Evolutionary conservation across 2,329 filamentous ascomycete genomes (phyloP).

Genomic region (Colletotrichum echinochloae): DNA sequence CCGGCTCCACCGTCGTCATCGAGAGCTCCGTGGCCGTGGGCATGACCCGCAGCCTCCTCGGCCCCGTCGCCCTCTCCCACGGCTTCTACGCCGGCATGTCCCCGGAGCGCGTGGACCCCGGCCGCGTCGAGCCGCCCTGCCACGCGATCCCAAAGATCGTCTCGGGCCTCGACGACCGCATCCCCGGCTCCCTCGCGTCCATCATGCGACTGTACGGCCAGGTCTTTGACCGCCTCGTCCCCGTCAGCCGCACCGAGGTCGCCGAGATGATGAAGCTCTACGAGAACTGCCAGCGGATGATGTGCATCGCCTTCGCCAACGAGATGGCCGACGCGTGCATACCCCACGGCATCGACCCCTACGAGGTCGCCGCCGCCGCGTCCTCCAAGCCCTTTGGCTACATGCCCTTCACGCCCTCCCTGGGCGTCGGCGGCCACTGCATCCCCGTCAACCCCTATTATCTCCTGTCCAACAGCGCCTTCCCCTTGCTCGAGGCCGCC

Average conservation of each 20-base stretch:
- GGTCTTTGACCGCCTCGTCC: slow-evolving; percentile 53
- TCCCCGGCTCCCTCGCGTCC: slow-evolving; percentile 48
- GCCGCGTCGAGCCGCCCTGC: slow-evolving; percentile 47
- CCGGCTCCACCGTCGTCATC: slow-evolving; percentile 53
- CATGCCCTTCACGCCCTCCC: slow-evolving; percentile 51
- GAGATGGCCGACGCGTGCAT: slow-evolving; percentile 58
- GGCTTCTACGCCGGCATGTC: slow-evolving; percentile 53
- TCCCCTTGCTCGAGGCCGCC: slow-evolving; percentile 53
- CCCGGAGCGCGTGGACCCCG: slow-evolving; percentile 55
- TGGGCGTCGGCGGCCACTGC: slow-evolving; percentile 58
- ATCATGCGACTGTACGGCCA: slow-evolving; percentile 53
- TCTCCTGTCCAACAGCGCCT: slow-evolving; percentile 51
- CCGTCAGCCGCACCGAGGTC: slow-evolving; percentile 55
- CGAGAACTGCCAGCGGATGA: slow-evolving; percentile 59
- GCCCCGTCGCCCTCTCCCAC: slow-evolving; percentile 47
- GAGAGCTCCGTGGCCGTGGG: slow-evolving; percentile 57
- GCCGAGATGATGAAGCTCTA: slow-evolving; percentile 61
- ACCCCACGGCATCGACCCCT: slow-evolving; percentile 51
- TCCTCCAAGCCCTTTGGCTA: slow-evolving; percentile 56
- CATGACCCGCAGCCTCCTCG: slow-evolving; percentile 55
- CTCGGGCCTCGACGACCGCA: slow-evolving; percentile 52
- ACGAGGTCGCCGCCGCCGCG: slow-evolving; percentile 54
- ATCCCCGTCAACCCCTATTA: slow-evolving; percentile 59
- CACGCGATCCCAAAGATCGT: slow-evolving; percentile 56
- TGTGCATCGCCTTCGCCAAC: slow-evolving; percentile 56